Conservation (phyloP, 139 green algal species). For the Chlorokybus atmophyticus region DNA sequence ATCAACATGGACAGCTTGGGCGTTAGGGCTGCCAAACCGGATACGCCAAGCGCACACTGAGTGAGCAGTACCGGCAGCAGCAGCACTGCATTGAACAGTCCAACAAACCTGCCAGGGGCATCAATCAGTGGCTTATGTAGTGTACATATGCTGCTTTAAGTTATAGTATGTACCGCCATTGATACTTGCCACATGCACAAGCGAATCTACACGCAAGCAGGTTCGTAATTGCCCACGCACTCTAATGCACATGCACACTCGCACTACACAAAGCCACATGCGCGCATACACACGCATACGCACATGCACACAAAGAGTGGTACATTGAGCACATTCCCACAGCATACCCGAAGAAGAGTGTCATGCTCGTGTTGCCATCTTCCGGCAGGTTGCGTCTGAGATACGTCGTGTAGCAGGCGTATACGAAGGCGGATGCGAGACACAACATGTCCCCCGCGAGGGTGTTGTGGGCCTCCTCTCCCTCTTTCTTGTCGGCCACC, state of each 20-base stretch:
- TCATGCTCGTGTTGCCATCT: slow-evolving; percentile 23
- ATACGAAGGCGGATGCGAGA: slow-evolving; percentile 58
- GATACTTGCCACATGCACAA: no score
- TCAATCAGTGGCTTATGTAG: no score
- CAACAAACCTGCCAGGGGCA: no score
- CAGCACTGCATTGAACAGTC: slow-evolving; percentile 42
- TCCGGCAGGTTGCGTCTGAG: slow-evolving; percentile 47
- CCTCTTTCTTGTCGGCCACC: slow-evolving; percentile 34
- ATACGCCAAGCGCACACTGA: slow-evolving; percentile 8
- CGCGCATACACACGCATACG: no score
- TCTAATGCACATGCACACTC: no score
- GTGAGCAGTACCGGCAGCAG: slow-evolving; percentile 36
- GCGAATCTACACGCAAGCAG: no score
- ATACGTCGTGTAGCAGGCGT: slow-evolving; percentile 72
- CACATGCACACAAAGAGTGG: no score
- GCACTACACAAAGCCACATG: no score
- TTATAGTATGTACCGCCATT: no score
- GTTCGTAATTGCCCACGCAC: no score
- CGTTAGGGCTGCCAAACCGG: not conserved
- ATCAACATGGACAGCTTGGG: slow-evolving; percentile 3
- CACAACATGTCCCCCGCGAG: slow-evolving; percentile 57
- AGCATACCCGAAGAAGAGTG: slow-evolving; percentile 24
- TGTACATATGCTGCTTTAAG: no score
- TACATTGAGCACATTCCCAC: no score
- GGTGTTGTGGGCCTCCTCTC: not conserved